Percentiles rank a stretch among this genome's conserved stretches.
Evolutionary conservation across 2,329 filamentous ascomycete species (phyloP).

Genomic region (Knufia petricola): DNA sequence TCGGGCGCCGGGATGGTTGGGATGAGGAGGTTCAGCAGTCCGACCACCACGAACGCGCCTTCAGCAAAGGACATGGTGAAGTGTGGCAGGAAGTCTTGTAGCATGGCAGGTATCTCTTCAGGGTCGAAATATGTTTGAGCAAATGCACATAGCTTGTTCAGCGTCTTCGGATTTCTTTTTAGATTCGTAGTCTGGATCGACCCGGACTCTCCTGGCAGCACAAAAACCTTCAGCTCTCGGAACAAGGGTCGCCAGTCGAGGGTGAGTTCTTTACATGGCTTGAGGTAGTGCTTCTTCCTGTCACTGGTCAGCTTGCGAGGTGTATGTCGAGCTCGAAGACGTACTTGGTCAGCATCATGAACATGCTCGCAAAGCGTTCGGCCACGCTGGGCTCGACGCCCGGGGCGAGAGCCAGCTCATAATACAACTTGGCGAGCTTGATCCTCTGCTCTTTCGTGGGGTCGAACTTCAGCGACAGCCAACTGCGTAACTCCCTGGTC

Average conservation of each 20-base stretch:
- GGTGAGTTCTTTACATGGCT: slow-evolving; percentile 76
- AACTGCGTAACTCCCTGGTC: slow-evolving; percentile 90
- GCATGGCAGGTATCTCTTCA: slow-evolving; percentile 67
- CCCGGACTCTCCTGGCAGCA: slow-evolving; percentile 72
- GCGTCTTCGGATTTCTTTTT: slow-evolving; percentile 58
- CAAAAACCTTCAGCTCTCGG: slow-evolving; percentile 83
- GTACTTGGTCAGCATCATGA: slow-evolving; percentile 88
- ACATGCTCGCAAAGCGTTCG: slow-evolving; percentile 94
- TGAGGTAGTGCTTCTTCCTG: slow-evolving; percentile 91
- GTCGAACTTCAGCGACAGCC: slow-evolving; percentile 96
- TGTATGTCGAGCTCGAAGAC: slow-evolving; percentile 26
- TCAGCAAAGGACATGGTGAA: slow-evolving; percentile 91
- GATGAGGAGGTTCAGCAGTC: slow-evolving; percentile 74
- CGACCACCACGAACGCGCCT: slow-evolving; percentile 85
- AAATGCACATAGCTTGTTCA: slow-evolving; percentile 84
- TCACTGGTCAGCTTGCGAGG: slow-evolving; percentile 24
- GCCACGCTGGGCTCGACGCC: slow-evolving; percentile 72
- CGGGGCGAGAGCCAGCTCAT: slow-evolving; percentile 82
- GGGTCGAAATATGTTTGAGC: slow-evolving; percentile 90
- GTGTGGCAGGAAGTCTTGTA: slow-evolving; percentile 71
- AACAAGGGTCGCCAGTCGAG: slow-evolving; percentile 91
- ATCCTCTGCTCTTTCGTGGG: slow-evolving; percentile 75
- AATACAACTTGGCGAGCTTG: slow-evolving; percentile 82
- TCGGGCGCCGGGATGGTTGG: slow-evolving; percentile 71
- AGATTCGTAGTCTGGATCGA: slow-evolving; percentile 52